Base-by-base conservation (phyloP, 805 yeast genomes). In the Diddensiella santjacobensis region DNA sequence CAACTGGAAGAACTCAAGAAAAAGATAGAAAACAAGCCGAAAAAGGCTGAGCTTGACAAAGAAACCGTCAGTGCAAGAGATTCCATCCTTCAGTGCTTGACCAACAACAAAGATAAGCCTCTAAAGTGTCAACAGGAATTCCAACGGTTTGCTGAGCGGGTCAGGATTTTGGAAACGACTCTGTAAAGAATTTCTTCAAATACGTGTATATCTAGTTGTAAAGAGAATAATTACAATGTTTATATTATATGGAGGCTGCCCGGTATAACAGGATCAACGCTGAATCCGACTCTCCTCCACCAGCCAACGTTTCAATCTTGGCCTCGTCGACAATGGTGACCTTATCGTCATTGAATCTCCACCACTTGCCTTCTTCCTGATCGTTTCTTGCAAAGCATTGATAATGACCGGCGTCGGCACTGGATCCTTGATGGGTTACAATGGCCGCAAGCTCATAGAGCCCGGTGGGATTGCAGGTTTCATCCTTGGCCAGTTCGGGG, bases 361-460 rank as follows among this genome's bases (percentile, higher is more conserved):
- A 91, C 99, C 99, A 93, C 54, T 73, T 77, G 42, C 84, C 82
- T 26, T 86, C 90, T 43, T 60, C 65, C 47, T 56, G 53, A 42
- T 57, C 79, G 65, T 90, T 93, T 59, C 78, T 82, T 13, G 85
- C 83, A 69, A 87, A 93, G 23, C 91, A 82, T 69, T 90, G 97
- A 68, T 93, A 93, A 68, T 93, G 99, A 15, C 99, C 99, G 23
- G 96, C 84, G 65, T 93, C 98, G 0, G 98, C 96, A 39, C 90
- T 81, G 4, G 96, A 82, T 43, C 99, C 99, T 62, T 84, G 85
- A 69, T 93, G 99, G 1, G 98, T 88, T 51, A 93, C 80, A 20
- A 93, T 79, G 1, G 95, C 88, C 33, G 73, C 71, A 55, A 93
- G 77, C 55, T 88, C 89, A 63, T 93, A 93, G 33, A 93, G 78